Base-by-base conservation (phyloP, 192 early-diverging fungal genomes). In the Gigaspora rosea region DNA sequence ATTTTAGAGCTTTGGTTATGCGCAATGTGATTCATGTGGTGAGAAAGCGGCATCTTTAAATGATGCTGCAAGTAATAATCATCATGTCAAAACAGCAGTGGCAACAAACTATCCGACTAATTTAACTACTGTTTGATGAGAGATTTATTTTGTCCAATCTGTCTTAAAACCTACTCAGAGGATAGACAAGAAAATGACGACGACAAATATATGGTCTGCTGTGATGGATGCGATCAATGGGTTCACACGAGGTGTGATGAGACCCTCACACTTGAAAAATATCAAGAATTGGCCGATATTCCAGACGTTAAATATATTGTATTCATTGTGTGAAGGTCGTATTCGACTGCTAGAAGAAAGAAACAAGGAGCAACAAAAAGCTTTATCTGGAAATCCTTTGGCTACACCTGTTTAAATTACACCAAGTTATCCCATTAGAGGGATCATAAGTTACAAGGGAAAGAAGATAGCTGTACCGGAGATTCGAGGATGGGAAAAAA, bases 171-270 rank as follows among this genome's bases (percentile, higher is more conserved):
- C 10, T 90, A 87, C 62, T 80, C 80, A 4, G 78, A 84, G 4
- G 80, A 70, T 32, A 79, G 71, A 8, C 82, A 82, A 8, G 86
- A 88, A 41, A 41, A 41, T 4, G 81, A 87, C 7, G 85, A 87
- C 36, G 86, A 90, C 41, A 81, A 84, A 70, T 84, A 88, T 57
- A 90, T 90, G 89, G 86, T 90, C 15, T 84, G 85, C 35, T 90
- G 89, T 58, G 89, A 90, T 79, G 78, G 78, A 48, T 90, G 89
- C 62, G 88, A 90, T 52, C 80, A 84, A 8, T 90, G 89, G 89
- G 80, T 90, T 5, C 88, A 90, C 72, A 80, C 80, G 58, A 80
- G 81, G 4, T 90, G 89, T 69, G 89, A 90, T 81, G 67, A 81
- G 8, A 77, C 77, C 5, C 68, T 90, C 63, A 85, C 85, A 11